Evolutionary conservation across 2,329 filamentous ascomycete genomes (phyloP), one percentile per base, ranked within the genome.

Genomic region (Sordariomycetes sp.): DNA sequence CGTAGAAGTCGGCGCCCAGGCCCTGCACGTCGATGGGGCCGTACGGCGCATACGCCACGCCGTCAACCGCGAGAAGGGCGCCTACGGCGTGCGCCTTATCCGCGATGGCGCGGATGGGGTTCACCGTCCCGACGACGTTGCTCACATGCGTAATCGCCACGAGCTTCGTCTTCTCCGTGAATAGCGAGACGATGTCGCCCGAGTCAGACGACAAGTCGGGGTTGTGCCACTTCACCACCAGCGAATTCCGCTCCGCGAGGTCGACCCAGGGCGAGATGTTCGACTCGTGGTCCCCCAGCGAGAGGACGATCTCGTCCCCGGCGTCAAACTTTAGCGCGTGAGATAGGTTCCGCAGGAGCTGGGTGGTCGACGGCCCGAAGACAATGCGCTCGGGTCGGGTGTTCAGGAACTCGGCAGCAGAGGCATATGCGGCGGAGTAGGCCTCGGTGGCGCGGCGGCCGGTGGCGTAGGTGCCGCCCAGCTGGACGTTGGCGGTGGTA

Each of bases 31-130:
- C 85, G 12, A 93, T 71, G 8, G 74, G 74, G 4, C 87, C 77
- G 68, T 93, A 89, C 0, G 89, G 89, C 0, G 88, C 88, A 65
- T 84, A 90, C 3, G 87, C 86, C 0, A 92, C 89, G 2, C 83
- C 88, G 69, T 93, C 89, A 6, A 92, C 87, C 62, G 80, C 85
- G 1, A 92, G 72, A 1, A 90, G 69, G 1, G 86, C 82, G 64
- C 59, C 67, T 25, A 75, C 66, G 24, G 64, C 62, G 61, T 80
- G 80, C 1, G 86, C 83, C 0, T 72, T 70, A 0, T 77, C 68
- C 2, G 80, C 75, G 60, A 89, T 81, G 3, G 74, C 70, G 37
- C 74, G 74, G 59, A 88, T 74, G 62, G 86, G 79, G 62, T 85
- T 83, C 62, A 91, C 87, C 0, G 81, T 86, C 7, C 88, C 88